These are phyloP conservation scores for Haberlea rhodopensis DNA, from an alignment of 257 asterid species.

Conservation along the genomic window DNA sequence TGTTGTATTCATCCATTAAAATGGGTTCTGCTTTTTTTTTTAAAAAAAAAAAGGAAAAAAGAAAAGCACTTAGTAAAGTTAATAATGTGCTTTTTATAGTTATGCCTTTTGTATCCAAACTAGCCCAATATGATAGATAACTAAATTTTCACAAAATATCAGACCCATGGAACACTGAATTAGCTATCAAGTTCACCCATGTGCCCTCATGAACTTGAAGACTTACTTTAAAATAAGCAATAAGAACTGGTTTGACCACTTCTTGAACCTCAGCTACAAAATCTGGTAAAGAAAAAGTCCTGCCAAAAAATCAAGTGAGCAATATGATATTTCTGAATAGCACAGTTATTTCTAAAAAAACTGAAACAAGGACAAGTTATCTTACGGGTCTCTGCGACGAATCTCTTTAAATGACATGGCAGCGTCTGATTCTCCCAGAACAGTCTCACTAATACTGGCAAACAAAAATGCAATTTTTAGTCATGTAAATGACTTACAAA, in stretches of 20 bases:
- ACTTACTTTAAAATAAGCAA: slow-evolving; percentile 83
- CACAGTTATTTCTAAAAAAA: not conserved
- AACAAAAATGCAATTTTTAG: slow-evolving; percentile 25
- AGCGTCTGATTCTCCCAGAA: slow-evolving; percentile 89
- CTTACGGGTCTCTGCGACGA: slow-evolving; percentile 92
- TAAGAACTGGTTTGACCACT: slow-evolving; percentile 81
- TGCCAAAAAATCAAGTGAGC: slow-evolving; percentile 26
- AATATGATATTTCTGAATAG: slow-evolving; percentile 1
- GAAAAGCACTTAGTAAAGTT: too few species aligned
- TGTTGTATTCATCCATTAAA: too few species aligned
- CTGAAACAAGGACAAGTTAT: slow-evolving; percentile 18
- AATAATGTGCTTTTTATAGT: not conserved
- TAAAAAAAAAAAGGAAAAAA: too few species aligned
- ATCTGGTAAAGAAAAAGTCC: slow-evolving; percentile 88
- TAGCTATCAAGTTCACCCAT: slow-evolving; percentile 4
- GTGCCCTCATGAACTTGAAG: slow-evolving; percentile 16
- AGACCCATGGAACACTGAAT: slow-evolving; percentile 7
- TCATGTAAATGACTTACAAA: slow-evolving; percentile 12
- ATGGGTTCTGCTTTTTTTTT: too few species aligned
- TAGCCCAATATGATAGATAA: not conserved
- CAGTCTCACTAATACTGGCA: slow-evolving; percentile 83
- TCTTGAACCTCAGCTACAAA: slow-evolving; percentile 97
- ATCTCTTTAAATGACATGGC: slow-evolving; percentile 96
- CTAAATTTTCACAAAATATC: not conserved
- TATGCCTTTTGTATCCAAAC: not conserved